phyloP scores from a whole-genome alignment of 768 basidiomycete species.

The Holtermanniella nyarrowii region DNA sequence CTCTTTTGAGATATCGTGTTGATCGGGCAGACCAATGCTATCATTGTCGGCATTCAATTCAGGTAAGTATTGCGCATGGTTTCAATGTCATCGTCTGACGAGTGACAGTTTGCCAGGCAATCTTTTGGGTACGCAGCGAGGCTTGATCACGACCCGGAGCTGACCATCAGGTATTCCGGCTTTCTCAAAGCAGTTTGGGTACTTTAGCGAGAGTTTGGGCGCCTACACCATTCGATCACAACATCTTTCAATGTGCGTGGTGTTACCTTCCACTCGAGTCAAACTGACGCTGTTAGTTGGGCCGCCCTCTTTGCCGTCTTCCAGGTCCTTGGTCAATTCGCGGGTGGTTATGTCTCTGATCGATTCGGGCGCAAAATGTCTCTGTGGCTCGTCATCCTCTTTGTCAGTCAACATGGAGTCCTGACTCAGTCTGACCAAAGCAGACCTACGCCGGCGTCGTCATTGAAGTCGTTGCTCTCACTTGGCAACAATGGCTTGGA shows the following conservation, averaged over 20 bases:
- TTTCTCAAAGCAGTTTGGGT: neutral
- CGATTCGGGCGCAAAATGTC: neutral
- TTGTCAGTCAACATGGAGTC: neutral
- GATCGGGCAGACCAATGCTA: slow-evolving; percentile 1
- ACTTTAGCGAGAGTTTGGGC: neutral
- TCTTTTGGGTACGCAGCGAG: too few species aligned
- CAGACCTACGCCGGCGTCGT: slow-evolving; percentile 13
- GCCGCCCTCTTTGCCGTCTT: neutral
- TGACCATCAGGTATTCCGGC: slow-evolving; percentile 1
- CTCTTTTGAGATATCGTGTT: too few species aligned
- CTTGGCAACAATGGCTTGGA: slow-evolving; percentile 10
- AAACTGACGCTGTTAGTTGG: neutral
- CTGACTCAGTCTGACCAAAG: neutral
- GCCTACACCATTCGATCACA: neutral
- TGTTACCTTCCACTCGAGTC: too few species aligned
- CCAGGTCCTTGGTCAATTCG: neutral
- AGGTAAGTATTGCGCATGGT: neutral
- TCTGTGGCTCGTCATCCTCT: slow-evolving; percentile 1
- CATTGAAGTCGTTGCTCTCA: slow-evolving; percentile 11
- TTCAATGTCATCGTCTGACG: neutral
- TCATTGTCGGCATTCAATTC: slow-evolving; percentile 5
- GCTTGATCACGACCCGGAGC: too few species aligned
- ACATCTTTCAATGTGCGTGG: neutral
- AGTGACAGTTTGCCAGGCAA: neutral
- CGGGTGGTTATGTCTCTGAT: neutral